These are phyloP conservation scores for Vitis rotundifolia DNA, from an alignment of 164 flowering plant genomes.

Conservation along the genomic window DNA sequence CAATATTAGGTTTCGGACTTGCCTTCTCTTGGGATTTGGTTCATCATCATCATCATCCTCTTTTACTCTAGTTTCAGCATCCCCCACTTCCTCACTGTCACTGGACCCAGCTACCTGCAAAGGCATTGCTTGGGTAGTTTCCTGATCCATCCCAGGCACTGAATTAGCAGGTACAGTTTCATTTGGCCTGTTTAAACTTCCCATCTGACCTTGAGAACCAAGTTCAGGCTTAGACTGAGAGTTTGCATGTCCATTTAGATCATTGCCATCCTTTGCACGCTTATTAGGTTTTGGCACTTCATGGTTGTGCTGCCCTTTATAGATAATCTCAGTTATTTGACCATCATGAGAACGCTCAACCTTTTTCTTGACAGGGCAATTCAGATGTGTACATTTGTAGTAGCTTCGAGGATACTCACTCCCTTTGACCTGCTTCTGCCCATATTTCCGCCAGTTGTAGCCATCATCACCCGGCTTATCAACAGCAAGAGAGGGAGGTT, in stretches of 20 bases:
- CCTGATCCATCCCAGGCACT: conserved; percentile 33
- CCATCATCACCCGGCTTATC: conserved; percentile 86
- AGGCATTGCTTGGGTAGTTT: conserved; percentile 33
- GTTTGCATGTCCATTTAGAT: conserved; percentile 30
- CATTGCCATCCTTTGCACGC: conserved; percentile 54
- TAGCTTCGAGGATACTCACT: conserved; percentile 92
- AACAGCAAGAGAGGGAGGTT: conserved; percentile 29
- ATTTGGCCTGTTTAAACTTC: conserved; percentile 22
- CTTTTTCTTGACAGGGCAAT: conserved; percentile 90
- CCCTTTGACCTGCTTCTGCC: conserved; percentile 95
- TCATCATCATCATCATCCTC: conserved; percentile 45
- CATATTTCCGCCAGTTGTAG: conserved; percentile 95
- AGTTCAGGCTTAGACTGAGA: conserved; percentile 34
- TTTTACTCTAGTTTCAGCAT: conserved; percentile 29
- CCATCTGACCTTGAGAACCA: conserved; percentile 26
- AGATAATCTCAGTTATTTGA: conserved; percentile 82
- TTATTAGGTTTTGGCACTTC: conserved; percentile 51
- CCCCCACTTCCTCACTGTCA: conserved; percentile 56
- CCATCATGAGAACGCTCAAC: conserved; percentile 87
- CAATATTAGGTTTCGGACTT: conserved; percentile 13
- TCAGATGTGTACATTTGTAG: conserved; percentile 77
- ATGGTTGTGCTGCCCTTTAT: conserved; percentile 92
- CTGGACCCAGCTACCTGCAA: conserved; percentile 43
- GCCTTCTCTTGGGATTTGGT: conserved; percentile 85
- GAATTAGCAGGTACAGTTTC: conserved; percentile 26